A percentile compares a stretch with the other conserved stretches of the same genome.
phyloP scores from a whole-genome alignment of 2,329 filamentous ascomycete genomes.

The Blumeria graminis region DNA sequence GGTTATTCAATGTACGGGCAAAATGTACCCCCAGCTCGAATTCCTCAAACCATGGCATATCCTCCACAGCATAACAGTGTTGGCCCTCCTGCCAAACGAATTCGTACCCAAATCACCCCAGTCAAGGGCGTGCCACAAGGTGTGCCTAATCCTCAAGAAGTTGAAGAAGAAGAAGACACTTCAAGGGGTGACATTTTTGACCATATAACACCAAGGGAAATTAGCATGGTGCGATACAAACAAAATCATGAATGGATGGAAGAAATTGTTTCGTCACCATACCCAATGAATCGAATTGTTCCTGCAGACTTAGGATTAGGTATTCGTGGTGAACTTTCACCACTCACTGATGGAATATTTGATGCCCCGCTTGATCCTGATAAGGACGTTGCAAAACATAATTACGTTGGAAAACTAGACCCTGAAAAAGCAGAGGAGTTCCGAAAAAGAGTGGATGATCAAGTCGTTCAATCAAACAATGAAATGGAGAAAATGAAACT shows the following conservation, averaged over 20 bases:
- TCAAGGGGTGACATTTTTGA: slow-evolving; percentile 77
- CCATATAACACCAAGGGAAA: slow-evolving; percentile 65
- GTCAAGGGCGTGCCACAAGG: slow-evolving; percentile 5
- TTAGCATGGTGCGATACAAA: slow-evolving; percentile 66
- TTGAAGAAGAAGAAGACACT: slow-evolving; percentile 79
- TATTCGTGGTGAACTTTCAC: slow-evolving; percentile 56
- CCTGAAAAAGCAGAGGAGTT: slow-evolving; percentile 64
- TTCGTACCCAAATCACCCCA: slow-evolving; percentile 12
- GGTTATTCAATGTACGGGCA: slow-evolving; percentile 12
- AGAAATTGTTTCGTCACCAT: slow-evolving; percentile 79
- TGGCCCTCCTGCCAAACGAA: slow-evolving; percentile 30
- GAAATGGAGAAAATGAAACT: slow-evolving; percentile 72
- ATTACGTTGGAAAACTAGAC: slow-evolving; percentile 43
- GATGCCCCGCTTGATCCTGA: slow-evolving; percentile 31
- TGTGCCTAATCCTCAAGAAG: slow-evolving; percentile 12
- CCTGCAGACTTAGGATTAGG: slow-evolving; percentile 75
- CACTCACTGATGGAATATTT: slow-evolving; percentile 67
- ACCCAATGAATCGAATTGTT: slow-evolving; percentile 60
- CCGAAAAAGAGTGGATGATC: slow-evolving; percentile 48
- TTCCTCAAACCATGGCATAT: slow-evolving; percentile 35
- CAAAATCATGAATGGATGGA: slow-evolving; percentile 99
- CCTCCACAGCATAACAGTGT: slow-evolving; percentile 26
- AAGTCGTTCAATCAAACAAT: slow-evolving; percentile 45
- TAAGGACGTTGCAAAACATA: slow-evolving; percentile 25
- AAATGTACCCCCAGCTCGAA: slow-evolving; percentile 9